Evolutionary conservation across 352 stramenopile genomes (phyloP).

Genomic region (Phytophthora sp.): DNA sequence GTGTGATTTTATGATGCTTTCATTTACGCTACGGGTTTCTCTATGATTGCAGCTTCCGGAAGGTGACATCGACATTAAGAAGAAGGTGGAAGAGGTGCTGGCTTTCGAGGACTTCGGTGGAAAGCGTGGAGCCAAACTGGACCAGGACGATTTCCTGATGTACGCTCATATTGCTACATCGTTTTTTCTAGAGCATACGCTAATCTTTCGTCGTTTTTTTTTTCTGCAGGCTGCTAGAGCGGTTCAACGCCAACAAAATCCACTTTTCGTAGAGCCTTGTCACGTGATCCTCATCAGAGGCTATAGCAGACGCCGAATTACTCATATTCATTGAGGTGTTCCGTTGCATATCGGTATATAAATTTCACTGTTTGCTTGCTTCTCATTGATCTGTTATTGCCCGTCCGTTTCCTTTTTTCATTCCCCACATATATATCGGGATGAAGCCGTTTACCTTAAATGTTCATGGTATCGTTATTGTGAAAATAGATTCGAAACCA

Average conservation of each 20-base stretch:
- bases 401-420: conserved; percentile 24
- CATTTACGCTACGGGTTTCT: background rate
- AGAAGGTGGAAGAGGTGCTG: conserved; percentile 95
- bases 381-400: background rate
- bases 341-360: conserved; percentile 33
- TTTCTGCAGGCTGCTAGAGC: conserved; percentile 86
- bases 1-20: too few species aligned
- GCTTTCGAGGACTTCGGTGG: conserved; percentile 80
- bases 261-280: conserved; percentile 92
- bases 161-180: conserved; percentile 47
- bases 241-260: conserved; percentile 97
- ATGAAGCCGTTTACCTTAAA: conserved; percentile 9
- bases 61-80: conserved; percentile 90
- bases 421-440: conserved; percentile 16
- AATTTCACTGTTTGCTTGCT: conserved; percentile 36
- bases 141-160: conserved; percentile 98
- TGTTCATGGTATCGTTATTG: too few species aligned
- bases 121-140: conserved; percentile 96
- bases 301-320: conserved; percentile 10
- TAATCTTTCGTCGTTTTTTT: conserved; percentile 10
- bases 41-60: conserved; percentile 63
- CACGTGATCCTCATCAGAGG: background rate
- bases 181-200: too few species aligned
- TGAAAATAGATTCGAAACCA: conserved; percentile 48
- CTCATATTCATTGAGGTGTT: conserved; percentile 14